A percentile compares a stretch with the other conserved stretches of the same genome.
These are phyloP conservation scores for Citrus cavaleriei DNA, from an alignment of 345 rosid species.

Conservation along the genomic window DNA sequence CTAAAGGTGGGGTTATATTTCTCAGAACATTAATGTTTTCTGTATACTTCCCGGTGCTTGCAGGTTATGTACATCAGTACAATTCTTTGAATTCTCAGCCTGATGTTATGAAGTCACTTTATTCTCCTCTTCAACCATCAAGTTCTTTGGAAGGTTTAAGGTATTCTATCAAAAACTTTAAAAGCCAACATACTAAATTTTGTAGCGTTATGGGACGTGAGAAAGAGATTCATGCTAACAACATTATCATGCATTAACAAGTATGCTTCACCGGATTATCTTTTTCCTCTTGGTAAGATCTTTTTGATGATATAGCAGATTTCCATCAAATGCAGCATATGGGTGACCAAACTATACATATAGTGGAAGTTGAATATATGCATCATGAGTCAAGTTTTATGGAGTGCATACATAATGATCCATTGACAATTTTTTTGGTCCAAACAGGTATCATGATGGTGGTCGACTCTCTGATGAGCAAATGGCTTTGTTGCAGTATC, in stretches of 20 bases:
- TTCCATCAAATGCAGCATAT: not conserved
- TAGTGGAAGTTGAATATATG: not conserved
- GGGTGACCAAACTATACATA: not conserved
- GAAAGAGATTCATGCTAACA: not conserved
- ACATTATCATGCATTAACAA: not conserved
- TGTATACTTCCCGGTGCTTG: slow-evolving; percentile 25
- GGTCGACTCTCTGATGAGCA: slow-evolving; percentile 96
- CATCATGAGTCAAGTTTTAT: not conserved
- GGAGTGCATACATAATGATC: not conserved
- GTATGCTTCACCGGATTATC: not conserved
- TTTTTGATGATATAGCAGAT: not conserved
- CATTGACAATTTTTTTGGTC: slow-evolving; percentile 4
- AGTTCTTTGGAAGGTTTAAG: slow-evolving; percentile 92
- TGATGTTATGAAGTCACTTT: slow-evolving; percentile 85
- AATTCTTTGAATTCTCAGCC: slow-evolving; percentile 84
- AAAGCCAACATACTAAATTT: not conserved
- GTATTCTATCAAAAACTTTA: slow-evolving; percentile 25
- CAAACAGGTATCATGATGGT: slow-evolving; percentile 73
- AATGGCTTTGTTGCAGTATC: slow-evolving; percentile 92
- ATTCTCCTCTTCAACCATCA: slow-evolving; percentile 94
- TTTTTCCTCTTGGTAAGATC: not conserved
- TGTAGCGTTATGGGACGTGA: not conserved
- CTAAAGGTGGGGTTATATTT: not conserved
- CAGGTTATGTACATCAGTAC: slow-evolving; percentile 85
- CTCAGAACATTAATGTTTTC: not conserved